These are phyloP conservation scores for Pelargonium cotyledonis DNA, from an alignment of 441 rosid genomes.

Conservation along the genomic window DNA sequence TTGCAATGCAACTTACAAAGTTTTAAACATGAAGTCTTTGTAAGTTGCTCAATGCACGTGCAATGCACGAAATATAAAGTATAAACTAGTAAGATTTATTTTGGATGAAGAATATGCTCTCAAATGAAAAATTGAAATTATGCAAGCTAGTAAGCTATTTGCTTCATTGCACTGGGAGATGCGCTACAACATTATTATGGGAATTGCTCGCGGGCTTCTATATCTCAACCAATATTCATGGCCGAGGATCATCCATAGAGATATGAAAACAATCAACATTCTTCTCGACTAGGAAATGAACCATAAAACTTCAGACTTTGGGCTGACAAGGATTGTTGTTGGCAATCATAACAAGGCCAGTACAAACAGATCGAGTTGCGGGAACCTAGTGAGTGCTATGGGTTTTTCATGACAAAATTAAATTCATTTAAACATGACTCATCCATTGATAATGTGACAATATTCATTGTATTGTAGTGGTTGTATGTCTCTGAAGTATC, in stretches of 20 bases:
- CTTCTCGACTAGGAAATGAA: slow-evolving; percentile 40
- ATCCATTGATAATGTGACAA: slow-evolving; percentile 24
- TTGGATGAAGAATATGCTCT: not conserved
- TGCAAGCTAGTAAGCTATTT: slow-evolving; percentile 33
- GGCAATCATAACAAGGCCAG: slow-evolving; percentile 49
- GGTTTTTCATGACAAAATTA: not conserved
- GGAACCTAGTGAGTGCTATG: slow-evolving; percentile 55
- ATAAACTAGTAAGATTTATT: too few species aligned
- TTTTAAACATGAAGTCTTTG: too few species aligned
- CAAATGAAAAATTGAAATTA: not conserved
- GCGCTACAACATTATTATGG: slow-evolving; percentile 44
- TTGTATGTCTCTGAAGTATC: slow-evolving; percentile 65
- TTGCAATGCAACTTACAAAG: too few species aligned
- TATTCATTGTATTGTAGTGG: slow-evolving; percentile 34
- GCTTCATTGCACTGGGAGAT: slow-evolving; percentile 36
- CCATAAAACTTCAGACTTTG: slow-evolving; percentile 48
- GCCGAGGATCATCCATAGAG: too few species aligned
- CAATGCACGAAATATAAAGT: too few species aligned
- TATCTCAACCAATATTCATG: slow-evolving; percentile 73
- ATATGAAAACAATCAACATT: slow-evolving; percentile 40
- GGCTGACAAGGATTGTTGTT: slow-evolving; percentile 44
- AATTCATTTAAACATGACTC: not conserved
- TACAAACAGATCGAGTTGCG: slow-evolving; percentile 46
- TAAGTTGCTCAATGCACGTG: too few species aligned
- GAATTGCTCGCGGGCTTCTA: slow-evolving; percentile 52